A percentile compares a stretch with the other conserved stretches of the same genome.
phyloP scores from a whole-genome alignment of 106 monocot genomes.

The Amphibolis antarctica region DNA sequence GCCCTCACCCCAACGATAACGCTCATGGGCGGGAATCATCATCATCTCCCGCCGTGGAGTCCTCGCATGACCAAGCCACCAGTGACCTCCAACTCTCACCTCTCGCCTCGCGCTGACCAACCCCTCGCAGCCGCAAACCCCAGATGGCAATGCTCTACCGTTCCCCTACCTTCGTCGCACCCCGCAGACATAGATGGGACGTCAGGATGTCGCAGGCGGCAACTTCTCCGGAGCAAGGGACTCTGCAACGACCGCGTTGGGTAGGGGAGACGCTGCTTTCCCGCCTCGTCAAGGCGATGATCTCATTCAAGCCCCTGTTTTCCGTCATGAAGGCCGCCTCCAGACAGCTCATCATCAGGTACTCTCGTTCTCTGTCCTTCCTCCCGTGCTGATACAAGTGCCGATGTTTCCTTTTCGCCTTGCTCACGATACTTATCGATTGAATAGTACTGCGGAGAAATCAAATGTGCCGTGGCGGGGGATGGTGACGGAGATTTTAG shows the following conservation, averaged over 20 bases:
- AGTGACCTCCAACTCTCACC: too few species aligned
- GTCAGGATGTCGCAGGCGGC: not conserved
- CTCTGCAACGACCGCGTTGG: conserved; percentile 51
- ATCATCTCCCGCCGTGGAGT: too few species aligned
- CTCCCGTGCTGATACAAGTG: not conserved
- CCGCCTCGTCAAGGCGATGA: conserved; percentile 52
- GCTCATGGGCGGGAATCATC: too few species aligned
- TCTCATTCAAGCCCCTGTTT: conserved; percentile 69
- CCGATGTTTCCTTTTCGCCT: not conserved
- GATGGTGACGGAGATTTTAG: conserved; percentile 58
- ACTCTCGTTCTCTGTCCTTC: not conserved
- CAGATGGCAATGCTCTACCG: too few species aligned
- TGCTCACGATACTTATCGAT: not conserved
- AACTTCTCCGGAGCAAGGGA: conserved; percentile 15
- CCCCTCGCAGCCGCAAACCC: too few species aligned
- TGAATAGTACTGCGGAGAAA: conserved; percentile 64
- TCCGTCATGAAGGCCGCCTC: conserved; percentile 61
- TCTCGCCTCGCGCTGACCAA: too few species aligned
- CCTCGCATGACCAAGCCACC: too few species aligned
- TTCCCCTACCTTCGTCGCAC: not conserved
- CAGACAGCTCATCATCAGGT: conserved; percentile 56
- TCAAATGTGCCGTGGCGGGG: conserved; percentile 68
- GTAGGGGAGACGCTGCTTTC: conserved; percentile 61
- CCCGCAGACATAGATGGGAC: not conserved
- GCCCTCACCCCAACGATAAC: too few species aligned